Evolutionary conservation across 2,329 filamentous ascomycete species (phyloP).

Genomic region (Corniculantispora saksenae): DNA sequence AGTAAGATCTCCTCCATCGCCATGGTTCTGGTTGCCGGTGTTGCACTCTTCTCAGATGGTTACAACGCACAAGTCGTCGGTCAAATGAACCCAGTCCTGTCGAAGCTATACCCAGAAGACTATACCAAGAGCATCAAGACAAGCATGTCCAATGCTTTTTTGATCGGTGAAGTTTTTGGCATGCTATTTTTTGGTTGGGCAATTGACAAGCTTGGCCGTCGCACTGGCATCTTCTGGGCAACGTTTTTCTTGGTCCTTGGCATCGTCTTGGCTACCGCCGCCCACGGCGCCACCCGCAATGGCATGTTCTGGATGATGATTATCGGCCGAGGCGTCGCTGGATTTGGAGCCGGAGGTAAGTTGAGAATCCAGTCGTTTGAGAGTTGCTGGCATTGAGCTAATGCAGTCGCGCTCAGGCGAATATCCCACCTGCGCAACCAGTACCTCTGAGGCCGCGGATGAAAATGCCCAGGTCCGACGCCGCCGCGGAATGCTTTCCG

Average conservation of each 20-base stretch:
- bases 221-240: conserved; percentile 46
- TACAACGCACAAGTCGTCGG: conserved; percentile 38
- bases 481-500: conserved; percentile 32
- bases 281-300: conserved; percentile 41
- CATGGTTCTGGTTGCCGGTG: conserved; percentile 32
- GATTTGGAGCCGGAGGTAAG: conserved; percentile 45
- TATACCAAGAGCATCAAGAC: conserved; percentile 38
- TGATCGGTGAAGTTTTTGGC: conserved; percentile 44
- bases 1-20: conserved; percentile 6
- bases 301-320: conserved; percentile 55
- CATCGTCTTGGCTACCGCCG: conserved; percentile 45
- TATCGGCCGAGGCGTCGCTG: conserved; percentile 46
- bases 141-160: conserved; percentile 40
- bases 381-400: not conserved
- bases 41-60: conserved; percentile 36
- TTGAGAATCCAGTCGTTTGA: not conserved
- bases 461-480: conserved; percentile 28
- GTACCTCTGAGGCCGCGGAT: conserved; percentile 32
- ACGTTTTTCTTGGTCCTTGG: conserved; percentile 49
- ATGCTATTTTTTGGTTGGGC: conserved; percentile 42
- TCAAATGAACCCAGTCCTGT: conserved; percentile 35
- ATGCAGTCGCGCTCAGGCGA: conserved; percentile 26
- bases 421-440: conserved; percentile 32
- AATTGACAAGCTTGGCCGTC: conserved; percentile 48
- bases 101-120: conserved; percentile 32